phyloP scores from a whole-genome alignment of 2,329 filamentous ascomycete genomes.

The Ascomycota sp. region DNA sequence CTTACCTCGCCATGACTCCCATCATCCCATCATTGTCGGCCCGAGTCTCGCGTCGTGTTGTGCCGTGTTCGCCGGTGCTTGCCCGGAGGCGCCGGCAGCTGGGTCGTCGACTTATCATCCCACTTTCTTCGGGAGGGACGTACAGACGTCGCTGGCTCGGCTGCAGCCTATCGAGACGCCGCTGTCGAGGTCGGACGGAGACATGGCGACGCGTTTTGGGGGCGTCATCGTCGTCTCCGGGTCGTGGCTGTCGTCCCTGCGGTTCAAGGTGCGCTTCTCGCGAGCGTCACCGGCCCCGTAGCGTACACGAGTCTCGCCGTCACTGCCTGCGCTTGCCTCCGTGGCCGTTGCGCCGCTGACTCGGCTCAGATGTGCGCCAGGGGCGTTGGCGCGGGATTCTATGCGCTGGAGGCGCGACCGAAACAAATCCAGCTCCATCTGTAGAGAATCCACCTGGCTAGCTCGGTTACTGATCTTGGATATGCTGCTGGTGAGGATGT shows the following conservation, averaged over 20 bases:
- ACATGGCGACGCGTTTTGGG: slow-evolving; percentile 8
- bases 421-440: slow-evolving; percentile 21
- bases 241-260: slow-evolving; percentile 4
- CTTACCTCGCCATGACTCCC: neutral
- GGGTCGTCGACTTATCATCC: neutral
- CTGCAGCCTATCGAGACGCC: slow-evolving; percentile 1
- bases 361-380: slow-evolving; percentile 1
- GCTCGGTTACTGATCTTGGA: slow-evolving; percentile 17
- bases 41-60: slow-evolving; percentile 2
- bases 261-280: slow-evolving; percentile 5
- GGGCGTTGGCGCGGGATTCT: slow-evolving; percentile 6
- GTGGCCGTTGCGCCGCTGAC: neutral
- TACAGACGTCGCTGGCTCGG: slow-evolving; percentile 2
- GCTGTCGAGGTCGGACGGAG: slow-evolving; percentile 5
- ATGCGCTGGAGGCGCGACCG: slow-evolving; percentile 15
- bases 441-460: slow-evolving; percentile 17
- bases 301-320: neutral
- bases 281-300: slow-evolving; percentile 3
- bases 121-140: slow-evolving; percentile 4
- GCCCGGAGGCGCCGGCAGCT: slow-evolving; percentile 1
- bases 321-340: neutral
- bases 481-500: slow-evolving; percentile 18
- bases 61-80: neutral
- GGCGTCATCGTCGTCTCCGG: slow-evolving; percentile 3
- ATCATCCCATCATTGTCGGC: neutral